phyloP scores from a whole-genome alignment of 768 basidiomycete species.

The Aureoboletus auriporus region DNA sequence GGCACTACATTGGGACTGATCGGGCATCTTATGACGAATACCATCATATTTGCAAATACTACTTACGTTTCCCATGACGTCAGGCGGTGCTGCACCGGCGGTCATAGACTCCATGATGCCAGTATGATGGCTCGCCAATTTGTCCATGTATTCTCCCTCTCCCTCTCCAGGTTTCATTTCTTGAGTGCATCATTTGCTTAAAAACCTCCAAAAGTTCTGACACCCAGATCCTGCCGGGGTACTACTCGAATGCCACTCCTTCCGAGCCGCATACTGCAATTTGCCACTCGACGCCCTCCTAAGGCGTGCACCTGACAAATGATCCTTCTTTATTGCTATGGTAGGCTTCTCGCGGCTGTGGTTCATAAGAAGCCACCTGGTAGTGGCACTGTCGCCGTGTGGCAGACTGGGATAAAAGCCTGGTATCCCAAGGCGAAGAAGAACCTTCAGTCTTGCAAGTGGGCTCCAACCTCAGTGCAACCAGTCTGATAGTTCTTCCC shows the following conservation, averaged over 20 bases:
- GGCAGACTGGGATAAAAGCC: constrained; percentile 23
- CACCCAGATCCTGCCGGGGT: neutral
- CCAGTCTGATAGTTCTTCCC: constrained; percentile 5
- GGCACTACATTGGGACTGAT: too few species aligned
- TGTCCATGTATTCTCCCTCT: neutral
- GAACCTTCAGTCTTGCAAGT: constrained; percentile 5
- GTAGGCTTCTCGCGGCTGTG: constrained; percentile 25
- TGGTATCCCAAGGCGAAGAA: neutral
- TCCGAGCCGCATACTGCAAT: neutral
- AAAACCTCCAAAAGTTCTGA: constrained; percentile 5
- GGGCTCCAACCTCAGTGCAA: constrained; percentile 3
- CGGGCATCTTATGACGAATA: too few species aligned
- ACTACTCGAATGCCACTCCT: neutral
- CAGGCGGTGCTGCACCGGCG: constrained; percentile 14
- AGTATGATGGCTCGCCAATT: neutral
- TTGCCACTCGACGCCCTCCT: constrained; percentile 9
- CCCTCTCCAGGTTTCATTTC: neutral
- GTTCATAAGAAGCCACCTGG: constrained; percentile 22
- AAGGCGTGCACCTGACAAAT: constrained; percentile 2
- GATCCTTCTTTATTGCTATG: constrained; percentile 12
- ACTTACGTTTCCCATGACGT: too few species aligned
- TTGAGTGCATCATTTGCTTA: neutral
- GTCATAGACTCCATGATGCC: constrained; percentile 12
- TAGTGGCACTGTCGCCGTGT: constrained; percentile 24
- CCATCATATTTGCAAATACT: neutral